Evolutionary conservation across 1,139 yeast species (phyloP).

Genomic region (Komagataea norvegica): DNA sequence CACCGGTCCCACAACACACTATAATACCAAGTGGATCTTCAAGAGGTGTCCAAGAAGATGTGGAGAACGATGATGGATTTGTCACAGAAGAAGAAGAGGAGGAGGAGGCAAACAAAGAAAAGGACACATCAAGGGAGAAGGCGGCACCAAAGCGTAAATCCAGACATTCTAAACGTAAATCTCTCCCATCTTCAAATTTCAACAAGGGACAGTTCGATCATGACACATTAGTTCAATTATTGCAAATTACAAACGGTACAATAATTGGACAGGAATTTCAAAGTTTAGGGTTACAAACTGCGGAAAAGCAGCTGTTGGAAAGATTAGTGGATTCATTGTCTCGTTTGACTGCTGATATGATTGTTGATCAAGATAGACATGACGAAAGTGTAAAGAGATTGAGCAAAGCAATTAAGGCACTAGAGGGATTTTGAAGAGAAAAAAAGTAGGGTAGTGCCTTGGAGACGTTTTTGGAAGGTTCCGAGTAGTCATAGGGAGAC

Average conservation of each 20-base stretch:
- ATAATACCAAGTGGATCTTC: constrained; percentile 10
- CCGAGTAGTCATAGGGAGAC: too few relatives aligned
- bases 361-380: constrained; percentile 71
- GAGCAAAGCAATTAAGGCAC: constrained; percentile 73
- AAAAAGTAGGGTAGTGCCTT: too few relatives aligned
- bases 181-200: constrained; percentile 9
- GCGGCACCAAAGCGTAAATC: constrained; percentile 1
- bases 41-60: background rate
- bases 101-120: background rate
- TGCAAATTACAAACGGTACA: constrained; percentile 27
- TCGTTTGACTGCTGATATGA: constrained; percentile 84
- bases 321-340: constrained; percentile 81
- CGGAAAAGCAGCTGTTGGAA: constrained; percentile 76
- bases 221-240: constrained; percentile 23
- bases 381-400: constrained; percentile 77
- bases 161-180: constrained; percentile 2
- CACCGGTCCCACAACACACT: constrained; percentile 25
- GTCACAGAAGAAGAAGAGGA: constrained; percentile 24
- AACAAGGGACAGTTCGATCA: constrained; percentile 23
- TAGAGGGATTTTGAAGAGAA: constrained; percentile 63
- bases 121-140: constrained; percentile 7
- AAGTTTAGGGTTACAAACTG: constrained; percentile 64
- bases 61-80: constrained; percentile 19
- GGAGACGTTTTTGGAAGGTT: too few relatives aligned
- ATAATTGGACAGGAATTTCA: constrained; percentile 50